Evolutionary conservation across 192 early-diverging fungal species (phyloP), one percentile per base, ranked within the genome.

Genomic region (Coemansia sp.): DNA sequence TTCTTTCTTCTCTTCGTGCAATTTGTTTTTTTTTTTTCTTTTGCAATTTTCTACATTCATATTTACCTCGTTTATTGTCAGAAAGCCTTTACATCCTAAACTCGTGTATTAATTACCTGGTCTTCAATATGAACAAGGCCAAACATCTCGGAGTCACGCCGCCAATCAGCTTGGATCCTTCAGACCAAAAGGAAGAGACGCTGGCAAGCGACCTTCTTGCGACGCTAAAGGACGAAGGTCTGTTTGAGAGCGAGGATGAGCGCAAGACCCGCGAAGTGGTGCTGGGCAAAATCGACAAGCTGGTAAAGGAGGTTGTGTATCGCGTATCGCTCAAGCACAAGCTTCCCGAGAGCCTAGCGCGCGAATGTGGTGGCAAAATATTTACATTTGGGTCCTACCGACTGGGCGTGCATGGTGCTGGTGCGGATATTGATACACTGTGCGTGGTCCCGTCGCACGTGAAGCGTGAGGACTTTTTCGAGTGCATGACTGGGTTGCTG

Each of bases 371-470:
- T 21, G 95, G 97, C 24, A 95, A 97, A 71, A 95, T 98, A 25
- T 99, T 94, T 60, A 95, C 97, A 1, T 99, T 95, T 77, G 97
- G 97, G 6, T 95, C 93, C 9, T 99, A 93, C 71, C 84, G 94
- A 33, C 81, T 98, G 23, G 97, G 97, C 14, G 97, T 96, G 8
- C 95, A 99, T 73, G 91, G 90, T 19, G 81, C 87, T 58, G 93
- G 93, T 16, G 84, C 91, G n/a, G 97, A 99, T 94, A 95, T 99
- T 47, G 97, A 99, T 86, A 98, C 94, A 0, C 71, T 99, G 29
- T 98, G 95, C 64, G 94, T 99, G 10, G 91, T 89, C 31, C 97
- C 97, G 6, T 85, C 83, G 44, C 88, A 92, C 75, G 91, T 99
- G 7, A 81, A 84, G 58, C 80, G 95, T 29, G 94, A 95, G 28